phyloP scores from a whole-genome alignment of 345 rosid species.

The Salix brachista region DNA sequence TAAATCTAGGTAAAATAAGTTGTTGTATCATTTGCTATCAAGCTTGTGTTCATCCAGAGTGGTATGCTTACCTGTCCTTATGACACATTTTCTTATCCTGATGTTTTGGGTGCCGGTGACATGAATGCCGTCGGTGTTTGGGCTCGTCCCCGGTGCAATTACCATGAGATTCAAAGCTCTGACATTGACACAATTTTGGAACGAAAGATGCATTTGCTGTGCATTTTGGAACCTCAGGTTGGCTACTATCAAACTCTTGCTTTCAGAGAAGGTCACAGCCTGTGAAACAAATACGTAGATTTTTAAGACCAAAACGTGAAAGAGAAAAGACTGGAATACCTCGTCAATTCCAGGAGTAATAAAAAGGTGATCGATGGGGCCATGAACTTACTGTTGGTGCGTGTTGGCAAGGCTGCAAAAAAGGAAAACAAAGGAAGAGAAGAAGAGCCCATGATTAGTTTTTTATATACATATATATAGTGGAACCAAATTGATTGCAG shows the following conservation, averaged over 20 bases:
- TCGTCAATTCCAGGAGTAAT: neutral
- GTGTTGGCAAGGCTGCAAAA: constrained; percentile 60
- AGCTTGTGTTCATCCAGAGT: no score
- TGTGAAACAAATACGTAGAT: constrained; percentile 18
- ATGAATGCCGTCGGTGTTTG: constrained; percentile 92
- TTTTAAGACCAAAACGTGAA: neutral
- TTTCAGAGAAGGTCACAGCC: constrained; percentile 68
- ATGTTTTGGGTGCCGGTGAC: constrained; percentile 60
- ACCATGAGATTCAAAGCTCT: constrained; percentile 48
- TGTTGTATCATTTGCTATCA: no score
- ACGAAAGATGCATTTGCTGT: constrained; percentile 71
- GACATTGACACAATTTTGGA: constrained; percentile 54
- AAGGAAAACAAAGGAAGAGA: neutral
- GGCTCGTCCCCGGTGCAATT: constrained; percentile 66
- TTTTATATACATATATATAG: neutral
- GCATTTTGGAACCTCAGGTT: constrained; percentile 61
- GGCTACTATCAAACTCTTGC: constrained; percentile 55
- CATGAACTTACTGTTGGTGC: constrained; percentile 76
- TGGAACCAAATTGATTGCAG: no score
- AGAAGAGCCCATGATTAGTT: neutral
- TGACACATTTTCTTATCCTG: constrained; percentile 47
- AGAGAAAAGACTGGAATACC: no score
- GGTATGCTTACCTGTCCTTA: constrained; percentile 56
- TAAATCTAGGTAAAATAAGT: no score
- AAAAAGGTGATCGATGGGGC: neutral